These are phyloP conservation scores for Sporothrix sp. DNA, from an alignment of 2,329 filamentous ascomycete species.

Conservation along the genomic window DNA sequence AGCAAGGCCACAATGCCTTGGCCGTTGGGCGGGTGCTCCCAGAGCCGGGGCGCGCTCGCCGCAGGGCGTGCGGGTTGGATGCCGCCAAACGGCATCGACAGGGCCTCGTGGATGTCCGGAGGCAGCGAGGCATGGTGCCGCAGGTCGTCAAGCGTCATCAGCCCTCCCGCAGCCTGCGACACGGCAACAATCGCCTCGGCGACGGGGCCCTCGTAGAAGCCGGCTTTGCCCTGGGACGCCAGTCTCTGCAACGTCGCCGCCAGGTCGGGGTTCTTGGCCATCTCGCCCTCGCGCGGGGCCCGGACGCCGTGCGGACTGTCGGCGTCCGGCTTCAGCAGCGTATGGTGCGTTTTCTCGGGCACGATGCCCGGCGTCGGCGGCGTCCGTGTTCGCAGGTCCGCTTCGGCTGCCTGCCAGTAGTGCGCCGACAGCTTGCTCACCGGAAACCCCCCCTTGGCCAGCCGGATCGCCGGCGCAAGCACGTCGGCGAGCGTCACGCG, in stretches of 20 bases:
- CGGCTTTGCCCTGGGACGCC: constrained; percentile 68
- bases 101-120: constrained; percentile 37
- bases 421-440: constrained; percentile 58
- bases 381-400: constrained; percentile 39
- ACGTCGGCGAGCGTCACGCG: constrained; percentile 66
- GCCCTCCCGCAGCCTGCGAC: constrained; percentile 62
- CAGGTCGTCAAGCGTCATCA: constrained; percentile 69
- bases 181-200: constrained; percentile 72
- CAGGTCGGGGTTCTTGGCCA: constrained; percentile 73
- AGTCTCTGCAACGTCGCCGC: constrained; percentile 70
- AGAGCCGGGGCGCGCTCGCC: constrained; percentile 66
- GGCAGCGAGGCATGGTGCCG: constrained; percentile 51
- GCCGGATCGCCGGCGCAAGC: constrained; percentile 66
- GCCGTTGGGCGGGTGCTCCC: constrained; percentile 93
- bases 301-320: constrained; percentile 51
- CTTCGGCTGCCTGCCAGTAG: constrained; percentile 21
- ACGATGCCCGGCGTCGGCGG: constrained; percentile 40
- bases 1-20: constrained; percentile 92
- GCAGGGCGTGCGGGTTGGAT: constrained; percentile 66
- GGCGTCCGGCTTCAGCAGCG: constrained; percentile 74
- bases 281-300: constrained; percentile 66
- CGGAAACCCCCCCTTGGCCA: constrained; percentile 79
- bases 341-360: constrained; percentile 39
- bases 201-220: constrained; percentile 78
- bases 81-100: constrained; percentile 66